Evolutionary conservation across 352 stramenopile genomes (phyloP).

Genomic region (Globisporangium abappressorium): DNA sequence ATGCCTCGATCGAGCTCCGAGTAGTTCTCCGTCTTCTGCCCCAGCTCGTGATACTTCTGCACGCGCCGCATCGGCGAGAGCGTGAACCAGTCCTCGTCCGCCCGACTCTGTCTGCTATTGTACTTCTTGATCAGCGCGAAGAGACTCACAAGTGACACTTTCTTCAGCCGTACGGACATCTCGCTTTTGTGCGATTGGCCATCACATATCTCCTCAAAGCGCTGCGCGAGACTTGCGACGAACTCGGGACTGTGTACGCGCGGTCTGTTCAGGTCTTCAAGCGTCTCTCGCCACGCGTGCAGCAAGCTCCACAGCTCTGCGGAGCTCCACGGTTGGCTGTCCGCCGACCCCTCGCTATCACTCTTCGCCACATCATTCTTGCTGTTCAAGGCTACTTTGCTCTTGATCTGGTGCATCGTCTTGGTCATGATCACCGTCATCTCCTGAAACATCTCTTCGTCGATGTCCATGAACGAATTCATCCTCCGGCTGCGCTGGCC

Average conservation of each 20-base stretch:
- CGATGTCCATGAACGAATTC: slow-evolving; percentile 9
- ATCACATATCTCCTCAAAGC: not conserved
- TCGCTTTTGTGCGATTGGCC: not conserved
- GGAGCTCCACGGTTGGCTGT: not conserved
- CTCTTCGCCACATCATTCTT: not conserved
- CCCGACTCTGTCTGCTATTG: not conserved
- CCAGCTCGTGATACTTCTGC: not conserved
- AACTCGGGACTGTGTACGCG: not conserved
- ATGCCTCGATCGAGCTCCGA: not conserved
- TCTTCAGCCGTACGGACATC: not conserved
- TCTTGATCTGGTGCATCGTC: slow-evolving; percentile 3
- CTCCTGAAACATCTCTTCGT: not conserved
- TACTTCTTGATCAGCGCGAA: not conserved
- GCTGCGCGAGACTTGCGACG: not conserved
- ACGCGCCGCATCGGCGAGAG: not conserved
- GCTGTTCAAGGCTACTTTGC: not conserved
- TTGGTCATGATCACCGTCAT: slow-evolving; percentile 1
- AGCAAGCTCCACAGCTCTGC: not conserved
- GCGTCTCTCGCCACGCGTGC: slow-evolving; percentile 1
- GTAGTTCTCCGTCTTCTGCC: not conserved
- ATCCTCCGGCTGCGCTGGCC: not conserved
- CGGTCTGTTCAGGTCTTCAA: not conserved
- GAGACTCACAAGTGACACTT: not conserved
- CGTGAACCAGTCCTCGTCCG: not conserved
- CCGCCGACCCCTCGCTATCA: not conserved